Evolutionary conservation across 108 stramenopile genomes (phyloP).

Genomic region (Cyclotella baltica): DNA sequence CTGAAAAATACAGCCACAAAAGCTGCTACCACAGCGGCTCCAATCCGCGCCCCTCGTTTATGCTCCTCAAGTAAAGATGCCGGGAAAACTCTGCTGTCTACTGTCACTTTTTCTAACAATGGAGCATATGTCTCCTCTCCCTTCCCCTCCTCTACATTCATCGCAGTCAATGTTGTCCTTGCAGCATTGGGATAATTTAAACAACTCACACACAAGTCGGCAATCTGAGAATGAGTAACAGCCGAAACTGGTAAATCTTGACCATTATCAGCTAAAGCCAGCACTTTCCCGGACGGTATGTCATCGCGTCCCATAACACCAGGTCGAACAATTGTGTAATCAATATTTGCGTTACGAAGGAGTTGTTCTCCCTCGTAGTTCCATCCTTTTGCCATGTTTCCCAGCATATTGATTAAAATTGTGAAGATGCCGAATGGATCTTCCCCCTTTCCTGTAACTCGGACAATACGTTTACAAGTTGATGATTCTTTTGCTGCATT

Average conservation of each 20-base stretch:
- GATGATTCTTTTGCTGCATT: constrained; percentile 37
- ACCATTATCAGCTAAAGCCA: constrained; percentile 70
- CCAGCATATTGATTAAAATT: constrained; percentile 76
- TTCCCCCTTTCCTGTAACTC: constrained; percentile 86
- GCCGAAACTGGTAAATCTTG: constrained; percentile 66
- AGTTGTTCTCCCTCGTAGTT: constrained; percentile 84
- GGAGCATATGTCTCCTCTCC: constrained; percentile 58
- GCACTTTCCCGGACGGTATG: constrained; percentile 32
- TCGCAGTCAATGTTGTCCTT: constrained; percentile 60
- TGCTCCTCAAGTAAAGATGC: constrained; percentile 45
- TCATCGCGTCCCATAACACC: constrained; percentile 60
- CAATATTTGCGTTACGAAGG: constrained; percentile 55
- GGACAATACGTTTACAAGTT: constrained; percentile 62
- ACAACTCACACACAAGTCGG: constrained; percentile 58
- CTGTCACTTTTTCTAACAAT: constrained; percentile 54
- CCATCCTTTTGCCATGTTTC: constrained; percentile 82
- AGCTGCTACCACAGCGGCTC: constrained; percentile 30
- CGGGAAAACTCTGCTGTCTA: constrained; percentile 56
- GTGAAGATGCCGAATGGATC: constrained; percentile 64
- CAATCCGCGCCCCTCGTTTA: constrained; percentile 47
- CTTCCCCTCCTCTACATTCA: constrained; percentile 51
- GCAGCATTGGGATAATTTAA: constrained; percentile 57
- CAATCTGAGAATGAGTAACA: constrained; percentile 66
- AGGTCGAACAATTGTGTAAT: constrained; percentile 80
- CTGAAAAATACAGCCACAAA: constrained; percentile 36